phyloP scores from a whole-genome alignment of 2,329 filamentous ascomycete species.

The Macrophomina phaseolina region DNA sequence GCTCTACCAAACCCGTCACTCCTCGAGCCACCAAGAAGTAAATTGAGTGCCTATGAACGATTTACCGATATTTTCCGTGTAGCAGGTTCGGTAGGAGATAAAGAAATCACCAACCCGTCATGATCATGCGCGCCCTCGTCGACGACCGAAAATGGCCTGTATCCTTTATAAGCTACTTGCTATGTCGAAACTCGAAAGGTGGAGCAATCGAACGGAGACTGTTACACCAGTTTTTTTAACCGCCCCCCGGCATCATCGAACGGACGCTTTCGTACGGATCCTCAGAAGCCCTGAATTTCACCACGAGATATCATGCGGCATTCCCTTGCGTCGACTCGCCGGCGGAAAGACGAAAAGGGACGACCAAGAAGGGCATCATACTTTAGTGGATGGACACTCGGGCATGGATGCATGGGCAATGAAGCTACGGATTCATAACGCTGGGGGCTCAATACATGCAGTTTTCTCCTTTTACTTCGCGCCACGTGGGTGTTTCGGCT shows the following conservation, averaged over 20 bases:
- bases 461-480: conserved; percentile 24
- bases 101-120: conserved; percentile 39
- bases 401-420: conserved; percentile 25
- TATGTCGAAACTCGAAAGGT: conserved; percentile 24
- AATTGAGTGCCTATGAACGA: conserved; percentile 33
- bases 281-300: conserved; percentile 17
- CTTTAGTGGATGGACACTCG: conserved; percentile 18
- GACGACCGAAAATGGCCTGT: conserved; percentile 28
- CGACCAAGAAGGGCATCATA: conserved; percentile 19
- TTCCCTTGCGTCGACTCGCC: conserved; percentile 25
- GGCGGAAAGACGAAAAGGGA: conserved; percentile 24
- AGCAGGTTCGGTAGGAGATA: conserved; percentile 98
- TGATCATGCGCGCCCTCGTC: conserved; percentile 28
- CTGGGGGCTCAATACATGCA: conserved; percentile 25
- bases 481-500: conserved; percentile 25
- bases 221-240: conserved; percentile 12
- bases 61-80: conserved; percentile 57
- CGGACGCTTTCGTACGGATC: conserved; percentile 22
- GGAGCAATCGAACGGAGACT: conserved; percentile 22
- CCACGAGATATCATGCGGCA: conserved; percentile 13
- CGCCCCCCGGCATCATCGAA: conserved; percentile 5
- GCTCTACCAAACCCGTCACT: conserved; percentile 73
- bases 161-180: conserved; percentile 27
- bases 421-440: conserved; percentile 25
- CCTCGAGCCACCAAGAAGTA: conserved; percentile 68